Conservation (phyloP, 2,329 filamentous ascomycete genomes). For the Xylariaceae sp. region DNA sequence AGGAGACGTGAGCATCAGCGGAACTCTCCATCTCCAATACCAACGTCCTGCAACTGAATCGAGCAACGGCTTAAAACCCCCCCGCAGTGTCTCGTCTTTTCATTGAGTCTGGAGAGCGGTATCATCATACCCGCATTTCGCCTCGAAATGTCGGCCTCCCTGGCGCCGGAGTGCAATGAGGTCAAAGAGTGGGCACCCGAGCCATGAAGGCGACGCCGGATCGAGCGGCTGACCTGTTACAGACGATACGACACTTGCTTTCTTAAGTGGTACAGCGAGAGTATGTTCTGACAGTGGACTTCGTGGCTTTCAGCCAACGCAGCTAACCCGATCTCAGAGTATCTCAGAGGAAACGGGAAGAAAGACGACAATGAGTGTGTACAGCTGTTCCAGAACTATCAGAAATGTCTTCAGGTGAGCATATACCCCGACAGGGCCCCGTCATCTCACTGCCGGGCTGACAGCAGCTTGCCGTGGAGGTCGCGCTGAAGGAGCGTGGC, state of each 20-base stretch:
- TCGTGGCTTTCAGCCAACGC: background rate
- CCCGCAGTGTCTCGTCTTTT: too few species aligned
- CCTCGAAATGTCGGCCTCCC: constrained; percentile 74
- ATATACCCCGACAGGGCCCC: background rate
- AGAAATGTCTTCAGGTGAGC: constrained; percentile 72
- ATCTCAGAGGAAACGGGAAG: constrained; percentile 75
- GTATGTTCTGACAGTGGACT: constrained; percentile 44
- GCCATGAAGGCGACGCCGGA: constrained; percentile 7
- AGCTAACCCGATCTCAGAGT: constrained; percentile 50
- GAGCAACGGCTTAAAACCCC: too few species aligned
- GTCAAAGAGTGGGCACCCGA: constrained; percentile 75
- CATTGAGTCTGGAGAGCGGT: too few species aligned
- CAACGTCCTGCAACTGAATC: too few species aligned
- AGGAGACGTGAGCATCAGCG: too few species aligned
- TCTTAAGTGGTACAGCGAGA: constrained; percentile 98
- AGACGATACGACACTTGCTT: constrained; percentile 97
- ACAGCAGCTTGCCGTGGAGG: constrained; percentile 41
- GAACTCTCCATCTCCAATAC: too few species aligned
- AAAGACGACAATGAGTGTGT: constrained; percentile 75
- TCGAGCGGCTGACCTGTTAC: constrained; percentile 8
- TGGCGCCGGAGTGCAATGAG: constrained; percentile 91
- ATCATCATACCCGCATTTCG: too few species aligned
- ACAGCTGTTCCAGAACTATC: constrained; percentile 79
- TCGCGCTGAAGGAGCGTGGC: constrained; percentile 76
- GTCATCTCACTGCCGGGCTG: background rate